These are phyloP conservation scores for Lachnellula suecica DNA, from an alignment of 2,329 filamentous ascomycete genomes.

Conservation along the genomic window DNA sequence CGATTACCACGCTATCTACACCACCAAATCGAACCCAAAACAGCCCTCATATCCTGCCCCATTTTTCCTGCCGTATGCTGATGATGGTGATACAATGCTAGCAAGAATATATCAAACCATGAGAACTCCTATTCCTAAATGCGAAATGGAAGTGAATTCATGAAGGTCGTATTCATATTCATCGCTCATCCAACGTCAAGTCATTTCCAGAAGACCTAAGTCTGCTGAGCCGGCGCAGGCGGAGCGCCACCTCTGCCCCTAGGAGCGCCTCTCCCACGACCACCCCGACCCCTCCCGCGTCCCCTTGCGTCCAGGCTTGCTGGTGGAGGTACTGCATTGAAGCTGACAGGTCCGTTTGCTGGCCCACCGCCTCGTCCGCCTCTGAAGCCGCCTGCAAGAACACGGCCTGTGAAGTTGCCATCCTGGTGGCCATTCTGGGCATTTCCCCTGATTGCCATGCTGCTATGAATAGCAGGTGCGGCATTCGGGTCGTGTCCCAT, in stretches of 20 bases:
- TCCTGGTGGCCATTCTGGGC: conserved; percentile 9
- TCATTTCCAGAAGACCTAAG: conserved; percentile 3
- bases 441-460: conserved; percentile 22
- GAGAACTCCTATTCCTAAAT: not conserved
- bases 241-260: conserved; percentile 23
- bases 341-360: conserved; percentile 33
- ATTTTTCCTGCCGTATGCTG: not conserved
- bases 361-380: conserved; percentile 24
- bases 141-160: not conserved
- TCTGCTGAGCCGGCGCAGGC: conserved; percentile 7
- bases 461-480: conserved; percentile 25
- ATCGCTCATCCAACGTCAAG: not conserved
- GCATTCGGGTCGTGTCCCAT: conserved; percentile 23
- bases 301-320: conserved; percentile 48
- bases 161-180: not conserved
- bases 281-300: conserved; percentile 34
- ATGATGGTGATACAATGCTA: not conserved
- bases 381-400: conserved; percentile 17
- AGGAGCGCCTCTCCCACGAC: conserved; percentile 25
- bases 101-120: not conserved
- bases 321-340: conserved; percentile 61
- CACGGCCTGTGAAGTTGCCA: too few species aligned
- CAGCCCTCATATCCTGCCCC: not conserved
- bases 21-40: not conserved
- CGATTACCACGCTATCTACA: not conserved